Base-by-base conservation (phyloP, 768 basidiomycete genomes). In the Gautieria morchelliformis region DNA sequence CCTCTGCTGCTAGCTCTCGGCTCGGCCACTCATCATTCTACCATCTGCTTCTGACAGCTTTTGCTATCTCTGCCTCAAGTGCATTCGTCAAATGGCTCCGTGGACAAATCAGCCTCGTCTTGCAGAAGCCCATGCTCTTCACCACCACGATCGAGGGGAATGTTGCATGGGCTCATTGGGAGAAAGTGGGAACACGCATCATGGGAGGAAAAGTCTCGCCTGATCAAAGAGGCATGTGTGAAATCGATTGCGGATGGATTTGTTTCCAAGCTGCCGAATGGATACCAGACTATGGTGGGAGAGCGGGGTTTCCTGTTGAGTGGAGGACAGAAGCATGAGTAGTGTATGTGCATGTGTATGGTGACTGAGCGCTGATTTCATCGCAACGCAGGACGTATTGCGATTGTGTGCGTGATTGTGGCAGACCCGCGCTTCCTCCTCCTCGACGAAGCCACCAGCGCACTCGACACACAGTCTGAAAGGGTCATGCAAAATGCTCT, bases 181-280 rank as follows among this genome's bases (percentile, higher is more conserved):
- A 91, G 89, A 0, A 70, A 72, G 32, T 74, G 73, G 65, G 89
- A 93, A 65, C 64, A 87, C 60, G 75, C 78, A 0, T 72, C 83
- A 0, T 81, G 84, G 17, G 88, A 87, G 55, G 84, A 89, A 64
- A 87, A 90, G 69, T 79, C 87, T 56, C 76, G 74, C 39, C 69
- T 93, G 19, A 79, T 94, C 72, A 85, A 87, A 71, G 83, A 89
- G 52, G 92, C 92, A 1, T 90, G 88, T 62, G 72, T 91, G 70
- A 90, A 92, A 67, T 84, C 92, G 2, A 94, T 93, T 63, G 91
- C 90, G 0, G 87, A 94, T 62, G 85, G 84, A n/a, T 94, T 93
- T 68, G 83, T 94, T 61, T 74, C 74, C 58, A 89, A 88, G 65
- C 71, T 94, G 5, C 89, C 92, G 0, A 68, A 82, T 15, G 89